These are phyloP conservation scores for Trametes gibbosa DNA, from an alignment of 768 basidiomycete genomes.

Conservation along the genomic window DNA sequence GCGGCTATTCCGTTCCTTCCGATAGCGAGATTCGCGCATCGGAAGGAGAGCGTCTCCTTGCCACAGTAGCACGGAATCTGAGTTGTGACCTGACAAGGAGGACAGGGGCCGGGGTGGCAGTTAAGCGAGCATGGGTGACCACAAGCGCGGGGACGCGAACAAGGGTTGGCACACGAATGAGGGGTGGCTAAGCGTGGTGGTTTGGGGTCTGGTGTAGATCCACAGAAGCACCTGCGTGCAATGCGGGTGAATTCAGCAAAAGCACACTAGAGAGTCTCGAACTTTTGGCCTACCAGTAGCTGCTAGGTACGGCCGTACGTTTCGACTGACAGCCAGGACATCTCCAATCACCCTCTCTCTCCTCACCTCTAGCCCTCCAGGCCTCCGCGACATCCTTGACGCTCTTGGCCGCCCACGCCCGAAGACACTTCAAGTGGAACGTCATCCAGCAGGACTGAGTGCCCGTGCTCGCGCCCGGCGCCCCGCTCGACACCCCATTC, in stretches of 20 bases:
- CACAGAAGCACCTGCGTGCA: conserved; percentile 92
- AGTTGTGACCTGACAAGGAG: conserved; percentile 83
- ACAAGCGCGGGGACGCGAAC: conserved; percentile 63
- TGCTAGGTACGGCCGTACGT: conserved; percentile 59
- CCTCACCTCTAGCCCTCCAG: conserved; percentile 68
- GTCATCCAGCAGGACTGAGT: conserved; percentile 83
- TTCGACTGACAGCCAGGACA: conserved; percentile 92
- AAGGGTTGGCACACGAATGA: conserved; percentile 73
- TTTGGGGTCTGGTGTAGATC: conserved; percentile 67
- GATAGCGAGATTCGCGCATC: conserved; percentile 48
- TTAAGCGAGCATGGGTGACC: conserved; percentile 77
- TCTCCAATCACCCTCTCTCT: conserved; percentile 76
- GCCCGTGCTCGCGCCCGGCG: conserved; percentile 13
- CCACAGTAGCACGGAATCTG: conserved; percentile 78
- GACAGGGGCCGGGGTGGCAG: conserved; percentile 97
- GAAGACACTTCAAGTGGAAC: conserved; percentile 89
- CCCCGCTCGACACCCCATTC: conserved; percentile 14
- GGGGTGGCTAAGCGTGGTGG: conserved; percentile 67
- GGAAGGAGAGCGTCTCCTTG: conserved; percentile 52
- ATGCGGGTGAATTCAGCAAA: too few species aligned
- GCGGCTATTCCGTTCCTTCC: conserved; percentile 19
- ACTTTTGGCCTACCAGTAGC: conserved; percentile 64
- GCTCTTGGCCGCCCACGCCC: conserved; percentile 83
- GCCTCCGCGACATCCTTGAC: conserved; percentile 71
- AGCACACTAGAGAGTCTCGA: too few species aligned